A percentile compares a stretch with the other conserved stretches of the same genome.
These are phyloP conservation scores for Neurospora sp. DNA, from an alignment of 2,329 filamentous ascomycete species.

Conservation along the genomic window DNA sequence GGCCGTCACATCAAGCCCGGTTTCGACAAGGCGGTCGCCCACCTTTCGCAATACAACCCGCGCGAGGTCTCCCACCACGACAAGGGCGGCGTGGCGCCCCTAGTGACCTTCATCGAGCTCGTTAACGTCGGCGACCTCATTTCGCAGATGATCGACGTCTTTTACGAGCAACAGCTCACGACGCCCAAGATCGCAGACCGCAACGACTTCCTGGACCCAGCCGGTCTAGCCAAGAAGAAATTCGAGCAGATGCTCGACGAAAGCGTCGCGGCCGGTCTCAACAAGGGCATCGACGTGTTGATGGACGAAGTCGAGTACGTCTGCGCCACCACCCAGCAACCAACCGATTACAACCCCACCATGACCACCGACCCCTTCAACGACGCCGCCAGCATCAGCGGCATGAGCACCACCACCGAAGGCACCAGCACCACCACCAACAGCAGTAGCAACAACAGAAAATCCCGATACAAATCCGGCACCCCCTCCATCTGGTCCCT, in stretches of 20 bases:
- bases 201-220: slow-evolving; percentile 89
- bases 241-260: slow-evolving; percentile 99
- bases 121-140: slow-evolving; percentile 98
- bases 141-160: slow-evolving; percentile 97
- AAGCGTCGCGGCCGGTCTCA: slow-evolving; percentile 86
- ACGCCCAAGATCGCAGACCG: slow-evolving; percentile 74
- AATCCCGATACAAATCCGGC: neutral
- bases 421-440: neutral
- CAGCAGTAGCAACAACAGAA: neutral
- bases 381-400: neutral
- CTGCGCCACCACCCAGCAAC: slow-evolving; percentile 74
- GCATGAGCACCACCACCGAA: neutral
- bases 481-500: neutral
- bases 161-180: slow-evolving; percentile 91
- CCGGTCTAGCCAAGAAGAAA: slow-evolving; percentile 90
- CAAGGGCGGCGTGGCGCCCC: slow-evolving; percentile 68
- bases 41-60: slow-evolving; percentile 85
- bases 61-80: slow-evolving; percentile 66
- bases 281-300: slow-evolving; percentile 94
- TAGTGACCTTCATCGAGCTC: slow-evolving; percentile 92
- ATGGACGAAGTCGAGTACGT: slow-evolving; percentile 98
- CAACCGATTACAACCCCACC: slow-evolving; percentile 81
- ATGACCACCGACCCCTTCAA: slow-evolving; percentile 21
- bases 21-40: slow-evolving; percentile 84
- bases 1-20: slow-evolving; percentile 82